Evolutionary conservation across 441 rosid species (phyloP), one percentile per base, ranked within the genome.

Genomic region (Sinapis alba): DNA sequence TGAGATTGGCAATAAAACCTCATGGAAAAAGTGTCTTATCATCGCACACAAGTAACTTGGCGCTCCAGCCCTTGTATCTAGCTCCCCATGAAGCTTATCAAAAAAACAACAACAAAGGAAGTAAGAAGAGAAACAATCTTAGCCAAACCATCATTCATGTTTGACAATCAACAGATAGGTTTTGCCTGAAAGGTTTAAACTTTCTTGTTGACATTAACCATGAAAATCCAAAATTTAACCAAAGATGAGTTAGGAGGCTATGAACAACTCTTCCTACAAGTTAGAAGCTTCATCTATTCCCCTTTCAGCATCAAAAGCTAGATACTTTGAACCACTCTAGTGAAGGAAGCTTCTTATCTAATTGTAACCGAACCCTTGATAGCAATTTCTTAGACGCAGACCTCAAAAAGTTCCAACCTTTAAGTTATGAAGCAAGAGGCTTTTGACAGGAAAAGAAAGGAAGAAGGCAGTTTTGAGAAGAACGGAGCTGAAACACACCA

Each of bases 11-110:
- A 13, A 41, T 0, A 36, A 61, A 79, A 93, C 99, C 74, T 91
- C 83, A 0, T 88, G 89, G 50, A 85, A 83, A 68, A 83, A 84
- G 50, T 87, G 88, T 24, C 96, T 76, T 62, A 95, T 83, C 89
- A 91, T 78, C 4, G 92, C 93, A 64, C 88, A 78, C 11, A 83
- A 78, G 80, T 78, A 83, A 74, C 68, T 81, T 7, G 97, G 98
- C 23, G 79, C 78, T 47, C 96, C 97, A 47, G 73, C 23, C 80
- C 82, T 84, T 4, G 96, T 89, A 81, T 95, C 99, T n/a, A 93
- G 87, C 80, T 89, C 98, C 60, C 97, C 97, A 82, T 84, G 91
- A 79, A 92, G 84, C 99, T 95, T 3, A 84, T 36, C 30, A 62
- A 9, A 56, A 56, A 57, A 69, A 20, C 58, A 72, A 18, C 62